Percentiles rank a stretch among this genome's conserved stretches.
phyloP scores from a whole-genome alignment of 1,139 yeast genomes.

The Nakaseomyces uthaithaninus region DNA sequence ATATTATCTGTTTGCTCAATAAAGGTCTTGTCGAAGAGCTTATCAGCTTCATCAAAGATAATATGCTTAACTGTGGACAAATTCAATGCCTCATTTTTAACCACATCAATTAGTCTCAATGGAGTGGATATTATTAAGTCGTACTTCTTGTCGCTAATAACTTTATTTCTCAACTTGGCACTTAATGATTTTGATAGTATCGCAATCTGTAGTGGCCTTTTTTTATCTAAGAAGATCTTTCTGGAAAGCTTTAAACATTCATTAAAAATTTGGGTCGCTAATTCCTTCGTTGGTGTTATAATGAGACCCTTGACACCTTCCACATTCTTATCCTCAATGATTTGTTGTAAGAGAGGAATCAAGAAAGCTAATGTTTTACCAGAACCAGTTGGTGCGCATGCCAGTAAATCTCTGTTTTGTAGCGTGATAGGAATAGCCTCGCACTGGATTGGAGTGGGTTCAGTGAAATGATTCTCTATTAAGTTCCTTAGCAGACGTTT shows the following conservation, averaged over 20 bases:
- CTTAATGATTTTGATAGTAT: constrained; percentile 71
- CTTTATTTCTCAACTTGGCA: constrained; percentile 53
- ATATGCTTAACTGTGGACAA: constrained; percentile 61
- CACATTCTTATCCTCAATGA: constrained; percentile 26
- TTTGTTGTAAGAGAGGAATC: constrained; percentile 66
- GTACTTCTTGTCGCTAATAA: constrained; percentile 52
- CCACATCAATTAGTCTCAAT: constrained; percentile 70
- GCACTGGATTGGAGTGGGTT: constrained; percentile 88
- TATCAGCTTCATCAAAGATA: constrained; percentile 93
- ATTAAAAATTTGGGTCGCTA: constrained; percentile 76
- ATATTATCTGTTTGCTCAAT: constrained; percentile 87
- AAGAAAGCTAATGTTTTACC: constrained; percentile 87
- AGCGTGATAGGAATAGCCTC: constrained; percentile 71
- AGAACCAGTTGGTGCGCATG: constrained; percentile 92
- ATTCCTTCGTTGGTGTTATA: constrained; percentile 86
- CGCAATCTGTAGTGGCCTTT: constrained; percentile 49
- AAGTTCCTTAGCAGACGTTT: constrained; percentile 56
- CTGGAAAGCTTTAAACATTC: constrained; percentile 55
- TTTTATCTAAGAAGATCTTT: constrained; percentile 35
- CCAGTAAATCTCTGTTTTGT: constrained; percentile 60
- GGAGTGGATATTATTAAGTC: constrained; percentile 88
- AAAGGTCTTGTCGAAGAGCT: constrained; percentile 82
- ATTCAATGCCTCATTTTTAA: constrained; percentile 52
- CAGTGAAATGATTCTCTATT: constrained; percentile 59
- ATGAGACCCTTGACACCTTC: constrained; percentile 65